These are phyloP conservation scores for Gastrodia elata DNA, from an alignment of 106 monocot species.

Conservation along the genomic window DNA sequence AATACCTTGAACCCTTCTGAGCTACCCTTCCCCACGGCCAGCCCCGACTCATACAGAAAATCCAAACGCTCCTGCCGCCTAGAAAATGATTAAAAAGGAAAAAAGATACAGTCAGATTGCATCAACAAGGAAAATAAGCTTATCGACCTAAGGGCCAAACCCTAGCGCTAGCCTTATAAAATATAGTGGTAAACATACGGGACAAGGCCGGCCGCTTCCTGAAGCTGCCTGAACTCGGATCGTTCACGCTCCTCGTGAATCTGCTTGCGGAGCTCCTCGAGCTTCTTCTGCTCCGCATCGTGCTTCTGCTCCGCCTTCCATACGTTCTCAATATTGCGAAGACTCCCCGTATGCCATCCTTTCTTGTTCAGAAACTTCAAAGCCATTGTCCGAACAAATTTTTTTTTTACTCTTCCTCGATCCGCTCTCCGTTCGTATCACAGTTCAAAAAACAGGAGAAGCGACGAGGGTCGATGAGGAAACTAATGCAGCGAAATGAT, in stretches of 20 bases:
- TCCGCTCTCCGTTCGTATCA: too few relatives aligned
- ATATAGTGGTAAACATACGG: slow-evolving; percentile 33
- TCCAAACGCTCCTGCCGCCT: slow-evolving; percentile 93
- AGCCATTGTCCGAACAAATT: slow-evolving; percentile 55
- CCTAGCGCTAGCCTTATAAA: slow-evolving; percentile 18
- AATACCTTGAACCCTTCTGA: slow-evolving; percentile 75
- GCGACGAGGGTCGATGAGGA: too few relatives aligned
- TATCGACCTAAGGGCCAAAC: background rate
- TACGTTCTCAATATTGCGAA: slow-evolving; percentile 96
- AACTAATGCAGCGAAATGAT: too few relatives aligned
- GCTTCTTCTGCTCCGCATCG: slow-evolving; percentile 71
- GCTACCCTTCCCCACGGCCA: slow-evolving; percentile 83
- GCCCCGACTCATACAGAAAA: slow-evolving; percentile 88
- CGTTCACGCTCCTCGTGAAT: slow-evolving; percentile 87
- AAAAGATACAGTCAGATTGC: background rate
- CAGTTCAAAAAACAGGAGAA: too few relatives aligned
- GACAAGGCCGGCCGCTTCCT: slow-evolving; percentile 80
- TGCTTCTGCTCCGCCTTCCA: slow-evolving; percentile 99
- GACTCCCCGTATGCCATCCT: slow-evolving; percentile 99
- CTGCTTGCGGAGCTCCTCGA: slow-evolving; percentile 94
- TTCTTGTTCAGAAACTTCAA: slow-evolving; percentile 99
- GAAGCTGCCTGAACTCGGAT: slow-evolving; percentile 79
- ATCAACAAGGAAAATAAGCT: background rate
- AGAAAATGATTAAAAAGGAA: background rate
- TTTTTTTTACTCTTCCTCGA: too few relatives aligned